phyloP scores from a whole-genome alignment of 768 basidiomycete genomes.

The Rhodotorula babjevae region DNA sequence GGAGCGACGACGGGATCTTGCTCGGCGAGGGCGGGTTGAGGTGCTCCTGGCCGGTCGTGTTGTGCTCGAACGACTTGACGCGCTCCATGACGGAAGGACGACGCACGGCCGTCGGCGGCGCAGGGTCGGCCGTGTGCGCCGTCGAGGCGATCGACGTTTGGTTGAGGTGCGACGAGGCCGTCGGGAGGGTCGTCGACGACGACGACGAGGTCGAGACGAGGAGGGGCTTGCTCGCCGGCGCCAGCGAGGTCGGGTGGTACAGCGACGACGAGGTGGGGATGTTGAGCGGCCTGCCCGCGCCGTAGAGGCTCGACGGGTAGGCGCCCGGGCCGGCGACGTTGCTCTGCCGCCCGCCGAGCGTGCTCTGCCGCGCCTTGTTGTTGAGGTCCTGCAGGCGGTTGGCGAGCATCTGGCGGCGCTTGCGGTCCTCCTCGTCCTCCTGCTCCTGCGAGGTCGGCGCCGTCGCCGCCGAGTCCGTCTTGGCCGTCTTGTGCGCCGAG shows the following conservation, averaged over 20 bases:
- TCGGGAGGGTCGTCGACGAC: not conserved
- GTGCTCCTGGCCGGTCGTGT: constrained; percentile 5
- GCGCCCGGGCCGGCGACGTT: constrained; percentile 2
- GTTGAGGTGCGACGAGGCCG: not conserved
- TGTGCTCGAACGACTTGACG: constrained; percentile 31
- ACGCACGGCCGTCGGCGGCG: not conserved
- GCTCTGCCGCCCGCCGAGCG: constrained; percentile 14
- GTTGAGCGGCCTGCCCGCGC: constrained; percentile 1
- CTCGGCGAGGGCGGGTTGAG: constrained; percentile 21
- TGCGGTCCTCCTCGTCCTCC: constrained; percentile 14
- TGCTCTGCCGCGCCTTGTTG: constrained; percentile 17
- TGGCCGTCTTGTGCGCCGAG: constrained; percentile 21
- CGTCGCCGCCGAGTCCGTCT: constrained; percentile 8
- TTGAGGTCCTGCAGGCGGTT: constrained; percentile 23
- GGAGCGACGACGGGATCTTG: constrained; percentile 25
- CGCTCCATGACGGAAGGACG: constrained; percentile 37
- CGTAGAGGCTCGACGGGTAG: not conserved
- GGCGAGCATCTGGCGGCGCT: constrained; percentile 19
- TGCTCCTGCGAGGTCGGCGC: constrained; percentile 19
- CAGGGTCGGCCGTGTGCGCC: too few relatives aligned
- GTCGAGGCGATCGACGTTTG: too few relatives aligned
- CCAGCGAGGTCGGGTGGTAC: not conserved
- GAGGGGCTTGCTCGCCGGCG: not conserved
- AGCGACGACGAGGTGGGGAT: not conserved
- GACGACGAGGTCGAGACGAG: not conserved